These are phyloP conservation scores for Polyrhizophydium stewartii DNA, from an alignment of 371 early-diverging fungal species.

Conservation along the genomic window DNA sequence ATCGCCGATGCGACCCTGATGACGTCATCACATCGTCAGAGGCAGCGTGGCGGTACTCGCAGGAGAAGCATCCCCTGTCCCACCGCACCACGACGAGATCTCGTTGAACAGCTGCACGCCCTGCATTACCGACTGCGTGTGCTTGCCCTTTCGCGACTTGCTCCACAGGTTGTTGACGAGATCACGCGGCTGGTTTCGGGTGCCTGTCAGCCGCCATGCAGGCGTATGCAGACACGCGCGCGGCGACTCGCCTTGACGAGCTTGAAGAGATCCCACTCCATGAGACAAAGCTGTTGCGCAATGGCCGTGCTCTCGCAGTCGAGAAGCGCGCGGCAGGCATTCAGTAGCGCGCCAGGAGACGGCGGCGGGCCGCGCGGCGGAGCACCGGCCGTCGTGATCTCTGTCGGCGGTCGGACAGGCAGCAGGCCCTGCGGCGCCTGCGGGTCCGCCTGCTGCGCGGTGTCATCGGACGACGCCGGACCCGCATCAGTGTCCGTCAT, in stretches of 20 bases:
- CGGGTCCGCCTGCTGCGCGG: no score
- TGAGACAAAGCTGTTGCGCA: constrained; percentile 28
- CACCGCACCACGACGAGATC: constrained; percentile 34
- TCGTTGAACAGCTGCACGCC: constrained; percentile 40
- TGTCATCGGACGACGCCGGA: no score
- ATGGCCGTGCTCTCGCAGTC: constrained; percentile 27
- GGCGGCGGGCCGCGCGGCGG: no score
- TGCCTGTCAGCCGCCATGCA: background rate
- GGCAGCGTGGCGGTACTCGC: background rate
- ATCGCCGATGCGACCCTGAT: constrained; percentile 35
- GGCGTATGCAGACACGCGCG: background rate
- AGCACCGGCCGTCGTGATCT: no score
- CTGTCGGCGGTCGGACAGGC: no score
- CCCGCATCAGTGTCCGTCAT: constrained; percentile 17
- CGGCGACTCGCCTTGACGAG: constrained; percentile 22
- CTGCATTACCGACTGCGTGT: constrained; percentile 20
- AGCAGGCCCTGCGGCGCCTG: no score
- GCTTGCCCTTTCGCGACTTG: constrained; percentile 15
- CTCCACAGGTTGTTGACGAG: constrained; percentile 38
- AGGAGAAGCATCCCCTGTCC: background rate
- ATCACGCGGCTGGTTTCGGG: constrained; percentile 24
- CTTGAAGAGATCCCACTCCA: constrained; percentile 30
- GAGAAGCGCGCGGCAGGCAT: constrained; percentile 6
- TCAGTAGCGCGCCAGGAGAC: background rate
- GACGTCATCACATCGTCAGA: background rate